These are phyloP conservation scores for Mercurialis annua DNA, from an alignment of 345 rosid species.

Conservation along the genomic window DNA sequence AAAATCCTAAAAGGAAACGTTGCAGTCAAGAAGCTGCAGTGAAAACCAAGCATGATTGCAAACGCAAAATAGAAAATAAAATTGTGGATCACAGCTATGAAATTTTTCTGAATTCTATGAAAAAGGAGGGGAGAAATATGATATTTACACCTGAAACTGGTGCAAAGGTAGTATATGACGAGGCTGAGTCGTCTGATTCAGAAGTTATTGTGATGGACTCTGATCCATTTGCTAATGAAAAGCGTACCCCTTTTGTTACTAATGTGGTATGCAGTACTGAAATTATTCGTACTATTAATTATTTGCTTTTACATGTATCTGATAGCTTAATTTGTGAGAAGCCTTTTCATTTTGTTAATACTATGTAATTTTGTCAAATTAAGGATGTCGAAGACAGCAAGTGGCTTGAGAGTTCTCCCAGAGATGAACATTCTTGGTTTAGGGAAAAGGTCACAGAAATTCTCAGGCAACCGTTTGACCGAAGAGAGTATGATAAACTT, in stretches of 20 bases:
- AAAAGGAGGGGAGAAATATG: constrained; percentile 11
- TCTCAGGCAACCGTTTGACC: constrained; percentile 50
- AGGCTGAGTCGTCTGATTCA: constrained; percentile 40
- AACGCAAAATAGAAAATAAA: constrained; percentile 9
- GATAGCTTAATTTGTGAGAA: neutral
- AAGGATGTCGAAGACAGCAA: constrained; percentile 24
- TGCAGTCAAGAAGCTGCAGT: neutral
- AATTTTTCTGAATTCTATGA: constrained; percentile 16
- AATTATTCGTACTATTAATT: constrained; percentile 1
- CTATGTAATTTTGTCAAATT: constrained; percentile 22
- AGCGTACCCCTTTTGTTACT: constrained; percentile 34
- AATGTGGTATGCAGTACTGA: constrained; percentile 9
- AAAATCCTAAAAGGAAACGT: neutral
- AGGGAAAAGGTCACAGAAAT: constrained; percentile 43
- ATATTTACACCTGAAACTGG: constrained; percentile 24
- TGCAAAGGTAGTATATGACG: constrained; percentile 27
- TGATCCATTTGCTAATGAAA: constrained; percentile 32
- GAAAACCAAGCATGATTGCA: constrained; percentile 9
- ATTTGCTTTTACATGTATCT: constrained; percentile 19
- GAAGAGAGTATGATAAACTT: constrained; percentile 35
- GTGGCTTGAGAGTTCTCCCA: neutral
- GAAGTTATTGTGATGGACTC: constrained; percentile 41
- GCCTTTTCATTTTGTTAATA: constrained; percentile 4
- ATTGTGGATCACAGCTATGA: constrained; percentile 30
- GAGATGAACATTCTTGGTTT: constrained; percentile 32